Percentiles rank a stretch among this genome's conserved stretches.
phyloP scores from a whole-genome alignment of 2,329 filamentous ascomycete genomes.

The Beauveria sp. region DNA sequence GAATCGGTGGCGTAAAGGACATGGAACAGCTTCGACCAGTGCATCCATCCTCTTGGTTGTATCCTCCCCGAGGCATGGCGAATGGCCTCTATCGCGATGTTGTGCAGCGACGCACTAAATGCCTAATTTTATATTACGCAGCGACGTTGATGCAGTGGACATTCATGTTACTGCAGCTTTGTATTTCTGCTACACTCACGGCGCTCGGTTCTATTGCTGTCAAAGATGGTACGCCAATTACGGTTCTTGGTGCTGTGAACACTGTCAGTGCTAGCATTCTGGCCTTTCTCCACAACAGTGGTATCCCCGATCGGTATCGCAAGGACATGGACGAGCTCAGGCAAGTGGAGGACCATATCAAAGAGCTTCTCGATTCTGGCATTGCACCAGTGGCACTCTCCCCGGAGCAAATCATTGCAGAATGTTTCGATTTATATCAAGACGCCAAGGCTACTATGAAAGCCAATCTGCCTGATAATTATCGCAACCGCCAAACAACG shows the following conservation, averaged over 20 bases:
- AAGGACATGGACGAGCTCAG: slow-evolving; percentile 42
- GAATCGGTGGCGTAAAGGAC: slow-evolving; percentile 38
- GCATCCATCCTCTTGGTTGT: slow-evolving; percentile 34
- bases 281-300: slow-evolving; percentile 46
- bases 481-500: slow-evolving; percentile 18
- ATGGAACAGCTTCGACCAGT: slow-evolving; percentile 34
- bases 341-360: slow-evolving; percentile 42
- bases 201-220: slow-evolving; percentile 38
- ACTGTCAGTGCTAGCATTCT: slow-evolving; percentile 43
- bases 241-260: slow-evolving; percentile 41
- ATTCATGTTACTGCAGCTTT: slow-evolving; percentile 41
- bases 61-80: slow-evolving; percentile 40
- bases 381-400: slow-evolving; percentile 34
- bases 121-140: slow-evolving; percentile 35
- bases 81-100: slow-evolving; percentile 42
- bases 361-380: slow-evolving; percentile 39
- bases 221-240: slow-evolving; percentile 33
- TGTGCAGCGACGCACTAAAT: slow-evolving; percentile 35
- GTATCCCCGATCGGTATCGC: slow-evolving; percentile 43
- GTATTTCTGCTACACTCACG: slow-evolving; percentile 40
- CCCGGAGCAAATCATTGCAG: slow-evolving; percentile 38
- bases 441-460: slow-evolving; percentile 39
- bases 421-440: slow-evolving; percentile 39
- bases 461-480: slow-evolving; percentile 38
- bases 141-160: slow-evolving; percentile 36